Conservation (phyloP, 805 yeast genomes). For the Phaffomyces opuntiae region DNA sequence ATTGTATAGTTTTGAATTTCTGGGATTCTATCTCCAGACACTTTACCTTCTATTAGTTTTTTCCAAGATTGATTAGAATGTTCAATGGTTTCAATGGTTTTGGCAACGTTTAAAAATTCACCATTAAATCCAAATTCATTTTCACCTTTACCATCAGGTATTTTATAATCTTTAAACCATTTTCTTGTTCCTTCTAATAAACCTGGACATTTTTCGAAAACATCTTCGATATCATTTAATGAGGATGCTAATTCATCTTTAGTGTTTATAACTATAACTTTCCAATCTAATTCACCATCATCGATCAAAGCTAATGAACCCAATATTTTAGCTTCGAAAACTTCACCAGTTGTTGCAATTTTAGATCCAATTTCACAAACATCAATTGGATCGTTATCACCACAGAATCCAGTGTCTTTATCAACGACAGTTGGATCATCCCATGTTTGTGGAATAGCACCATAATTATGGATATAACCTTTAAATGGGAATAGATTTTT, state of each 20-base stretch:
- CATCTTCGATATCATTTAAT: slow-evolving; percentile 60
- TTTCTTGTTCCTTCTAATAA: slow-evolving; percentile 56
- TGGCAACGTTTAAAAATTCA: slow-evolving; percentile 47
- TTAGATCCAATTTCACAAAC: slow-evolving; percentile 68
- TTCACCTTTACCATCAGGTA: slow-evolving; percentile 74
- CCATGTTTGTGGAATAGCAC: slow-evolving; percentile 94
- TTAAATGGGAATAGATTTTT: slow-evolving; percentile 75
- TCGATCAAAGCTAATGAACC: slow-evolving; percentile 77
- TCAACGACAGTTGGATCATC: slow-evolving; percentile 72
- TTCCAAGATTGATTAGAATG: slow-evolving; percentile 71
- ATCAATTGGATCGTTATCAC: slow-evolving; percentile 95
- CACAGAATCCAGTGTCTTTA: slow-evolving; percentile 40
- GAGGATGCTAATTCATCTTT: slow-evolving; percentile 58
- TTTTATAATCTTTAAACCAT: slow-evolving; percentile 82
- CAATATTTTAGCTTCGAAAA: slow-evolving; percentile 59
- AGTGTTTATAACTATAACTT: slow-evolving; percentile 63
- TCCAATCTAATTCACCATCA: slow-evolving; percentile 98
- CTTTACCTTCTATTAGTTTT: slow-evolving; percentile 39
- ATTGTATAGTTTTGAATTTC: slow-evolving; percentile 50
- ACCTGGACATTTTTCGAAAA: slow-evolving; percentile 63
- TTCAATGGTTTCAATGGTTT: slow-evolving; percentile 52
- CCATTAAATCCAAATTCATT: slow-evolving; percentile 74
- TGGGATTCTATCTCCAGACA: slow-evolving; percentile 28
- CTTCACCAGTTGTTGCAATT: slow-evolving; percentile 54
- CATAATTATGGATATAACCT: slow-evolving; percentile 83